Percentiles rank a stretch among this genome's conserved stretches.
phyloP scores from a whole-genome alignment of 139 green algal genomes.

The Closterium sp. region DNA sequence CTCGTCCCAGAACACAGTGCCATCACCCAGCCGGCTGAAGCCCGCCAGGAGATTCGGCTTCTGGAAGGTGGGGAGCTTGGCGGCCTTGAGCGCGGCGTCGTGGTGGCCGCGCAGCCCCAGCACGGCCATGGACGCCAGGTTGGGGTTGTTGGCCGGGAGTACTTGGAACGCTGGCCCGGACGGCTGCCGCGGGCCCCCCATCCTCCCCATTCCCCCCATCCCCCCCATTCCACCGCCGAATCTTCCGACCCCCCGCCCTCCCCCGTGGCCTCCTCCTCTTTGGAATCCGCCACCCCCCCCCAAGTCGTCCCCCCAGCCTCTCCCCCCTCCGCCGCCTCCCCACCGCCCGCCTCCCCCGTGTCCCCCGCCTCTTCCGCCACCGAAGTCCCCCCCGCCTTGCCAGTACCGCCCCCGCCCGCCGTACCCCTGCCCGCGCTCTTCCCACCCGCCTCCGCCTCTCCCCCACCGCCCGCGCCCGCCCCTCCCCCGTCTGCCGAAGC shows the following conservation, averaged over 20 bases:
- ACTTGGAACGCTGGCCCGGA: background rate
- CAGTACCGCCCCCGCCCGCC: background rate
- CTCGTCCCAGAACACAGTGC: slow-evolving; percentile 2
- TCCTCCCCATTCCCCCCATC: background rate
- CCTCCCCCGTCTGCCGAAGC: background rate
- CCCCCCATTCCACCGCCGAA: background rate
- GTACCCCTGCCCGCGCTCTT: background rate
- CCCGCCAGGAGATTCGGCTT: background rate
- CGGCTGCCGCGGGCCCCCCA: background rate
- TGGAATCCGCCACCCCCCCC: background rate
- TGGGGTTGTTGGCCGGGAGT: background rate
- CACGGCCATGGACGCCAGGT: background rate
- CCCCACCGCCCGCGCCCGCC: background rate
- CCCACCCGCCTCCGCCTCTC: background rate
- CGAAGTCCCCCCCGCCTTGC: background rate
- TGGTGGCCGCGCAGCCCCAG: background rate
- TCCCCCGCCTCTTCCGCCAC: background rate
- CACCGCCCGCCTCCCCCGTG: background rate
- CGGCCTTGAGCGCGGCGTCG: background rate
- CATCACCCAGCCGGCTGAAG: slow-evolving; percentile 25
- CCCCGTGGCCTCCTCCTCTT: background rate
- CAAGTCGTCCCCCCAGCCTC: background rate
- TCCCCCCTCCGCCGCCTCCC: background rate
- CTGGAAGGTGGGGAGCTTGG: background rate
- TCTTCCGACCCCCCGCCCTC: background rate